Percentiles rank a stretch among this genome's conserved stretches.
These are phyloP conservation scores for Hypoxylon sp. DNA, from an alignment of 2,329 filamentous ascomycete genomes.

Conservation along the genomic window DNA sequence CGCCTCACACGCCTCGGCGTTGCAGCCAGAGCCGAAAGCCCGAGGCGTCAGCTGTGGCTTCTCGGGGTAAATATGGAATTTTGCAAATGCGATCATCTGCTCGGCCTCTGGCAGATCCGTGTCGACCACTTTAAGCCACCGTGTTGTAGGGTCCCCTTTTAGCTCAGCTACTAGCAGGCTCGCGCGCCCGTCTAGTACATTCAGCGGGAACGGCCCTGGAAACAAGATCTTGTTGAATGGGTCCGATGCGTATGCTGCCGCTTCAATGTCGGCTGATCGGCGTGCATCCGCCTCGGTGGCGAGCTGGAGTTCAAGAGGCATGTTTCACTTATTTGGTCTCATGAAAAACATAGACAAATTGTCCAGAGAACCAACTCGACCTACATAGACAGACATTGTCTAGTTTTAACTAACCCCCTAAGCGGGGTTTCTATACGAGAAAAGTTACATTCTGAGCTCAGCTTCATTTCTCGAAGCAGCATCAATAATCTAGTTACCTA, in stretches of 20 bases:
- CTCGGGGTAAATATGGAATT: constrained; percentile 52
- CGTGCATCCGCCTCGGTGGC: constrained; percentile 56
- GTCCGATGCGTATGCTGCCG: constrained; percentile 55
- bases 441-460: background rate
- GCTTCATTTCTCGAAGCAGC: background rate
- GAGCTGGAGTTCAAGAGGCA: constrained; percentile 58
- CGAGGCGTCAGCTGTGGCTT: constrained; percentile 37
- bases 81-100: constrained; percentile 54
- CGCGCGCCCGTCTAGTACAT: constrained; percentile 45
- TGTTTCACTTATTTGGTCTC: constrained; percentile 41
- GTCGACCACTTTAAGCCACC: constrained; percentile 55
- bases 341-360: background rate
- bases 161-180: constrained; percentile 45
- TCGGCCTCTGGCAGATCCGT: constrained; percentile 50
- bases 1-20: constrained; percentile 53
- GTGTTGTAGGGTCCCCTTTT: constrained; percentile 45
- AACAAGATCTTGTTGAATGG: constrained; percentile 55
- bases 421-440: background rate
- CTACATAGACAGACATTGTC: background rate
- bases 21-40: constrained; percentile 49
- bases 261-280: constrained; percentile 58
- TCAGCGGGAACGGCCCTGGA: constrained; percentile 52
- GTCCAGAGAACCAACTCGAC: constrained; percentile 1
- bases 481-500: no score
- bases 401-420: background rate